Conservation (phyloP, 2,329 filamentous ascomycete genomes). For the Fusarium abutilonis region DNA sequence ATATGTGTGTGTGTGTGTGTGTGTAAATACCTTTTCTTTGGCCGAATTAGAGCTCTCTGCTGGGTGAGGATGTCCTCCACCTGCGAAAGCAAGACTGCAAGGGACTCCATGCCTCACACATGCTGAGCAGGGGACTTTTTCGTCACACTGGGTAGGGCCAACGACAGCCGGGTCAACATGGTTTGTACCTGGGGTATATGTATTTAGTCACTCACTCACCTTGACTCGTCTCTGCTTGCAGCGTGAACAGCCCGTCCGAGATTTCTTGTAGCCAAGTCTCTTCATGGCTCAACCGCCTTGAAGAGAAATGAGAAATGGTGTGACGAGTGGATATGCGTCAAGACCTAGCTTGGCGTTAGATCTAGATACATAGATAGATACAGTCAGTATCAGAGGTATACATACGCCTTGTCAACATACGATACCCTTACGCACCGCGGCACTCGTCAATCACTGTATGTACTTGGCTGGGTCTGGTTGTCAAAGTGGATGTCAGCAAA, state of each 20-base stretch:
- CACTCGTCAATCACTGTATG: too few relatives aligned
- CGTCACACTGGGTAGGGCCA: slow-evolving; percentile 9
- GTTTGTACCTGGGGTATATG: too few relatives aligned
- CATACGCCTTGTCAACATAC: too few relatives aligned
- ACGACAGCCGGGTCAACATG: not conserved
- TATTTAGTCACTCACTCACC: not conserved
- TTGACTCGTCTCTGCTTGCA: slow-evolving; percentile 23
- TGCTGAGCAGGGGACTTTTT: slow-evolving; percentile 18
- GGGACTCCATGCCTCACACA: slow-evolving; percentile 16
- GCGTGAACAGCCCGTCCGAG: slow-evolving; percentile 11
- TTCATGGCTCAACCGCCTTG: slow-evolving; percentile 4
- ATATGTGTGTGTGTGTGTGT: not conserved
- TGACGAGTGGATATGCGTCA: not conserved
- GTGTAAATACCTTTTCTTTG: slow-evolving; percentile 5
- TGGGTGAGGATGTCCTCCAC: not conserved
- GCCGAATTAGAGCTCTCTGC: not conserved
- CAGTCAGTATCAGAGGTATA: too few relatives aligned
- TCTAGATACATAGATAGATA: too few relatives aligned
- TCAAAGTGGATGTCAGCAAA: not conserved
- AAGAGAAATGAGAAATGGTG: too few relatives aligned
- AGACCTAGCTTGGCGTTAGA: too few relatives aligned
- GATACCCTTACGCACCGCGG: too few relatives aligned
- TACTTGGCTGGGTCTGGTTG: not conserved
- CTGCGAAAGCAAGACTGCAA: slow-evolving; percentile 13
- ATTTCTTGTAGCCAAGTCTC: slow-evolving; percentile 18